phyloP scores from a whole-genome alignment of 768 basidiomycete species.

The Tulasnella sp. region DNA sequence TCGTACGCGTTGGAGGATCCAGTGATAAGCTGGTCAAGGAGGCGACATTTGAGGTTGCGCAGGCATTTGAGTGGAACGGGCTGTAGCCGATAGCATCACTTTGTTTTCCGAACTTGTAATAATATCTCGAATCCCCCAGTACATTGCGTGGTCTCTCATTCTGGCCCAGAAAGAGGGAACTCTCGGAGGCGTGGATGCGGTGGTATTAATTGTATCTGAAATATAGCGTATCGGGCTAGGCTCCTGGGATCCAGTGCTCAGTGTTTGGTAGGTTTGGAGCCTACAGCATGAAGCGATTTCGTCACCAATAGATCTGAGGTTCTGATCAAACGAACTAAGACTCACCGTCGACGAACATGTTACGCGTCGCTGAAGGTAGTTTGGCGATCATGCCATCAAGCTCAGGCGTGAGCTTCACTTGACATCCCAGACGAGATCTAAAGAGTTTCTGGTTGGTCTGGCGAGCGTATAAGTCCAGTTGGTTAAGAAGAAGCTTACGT shows the following conservation, averaged over 20 bases:
- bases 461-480: background rate
- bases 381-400: slow-evolving; percentile 78
- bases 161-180: no score
- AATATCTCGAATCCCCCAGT: no score
- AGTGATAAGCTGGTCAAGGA: slow-evolving; percentile 37
- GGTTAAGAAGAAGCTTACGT: slow-evolving; percentile 39
- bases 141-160: no score
- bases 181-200: no score
- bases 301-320: background rate
- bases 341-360: slow-evolving; percentile 94
- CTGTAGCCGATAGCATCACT: background rate
- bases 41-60: slow-evolving; percentile 16
- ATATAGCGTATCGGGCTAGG: no score
- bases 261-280: slow-evolving; percentile 44
- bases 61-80: slow-evolving; percentile 10
- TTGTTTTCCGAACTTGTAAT: background rate
- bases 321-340: background rate
- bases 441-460: background rate
- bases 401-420: slow-evolving; percentile 57
- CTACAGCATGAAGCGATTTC: slow-evolving; percentile 20
- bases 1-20: slow-evolving; percentile 39
- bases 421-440: slow-evolving; percentile 41
- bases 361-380: slow-evolving; percentile 83
- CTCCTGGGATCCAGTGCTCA: slow-evolving; percentile 20
- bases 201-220: no score